A percentile compares a stretch with the other conserved stretches of the same genome.
phyloP scores from a whole-genome alignment of 2,329 filamentous ascomycete species.

The Lachnellula willkommii region DNA sequence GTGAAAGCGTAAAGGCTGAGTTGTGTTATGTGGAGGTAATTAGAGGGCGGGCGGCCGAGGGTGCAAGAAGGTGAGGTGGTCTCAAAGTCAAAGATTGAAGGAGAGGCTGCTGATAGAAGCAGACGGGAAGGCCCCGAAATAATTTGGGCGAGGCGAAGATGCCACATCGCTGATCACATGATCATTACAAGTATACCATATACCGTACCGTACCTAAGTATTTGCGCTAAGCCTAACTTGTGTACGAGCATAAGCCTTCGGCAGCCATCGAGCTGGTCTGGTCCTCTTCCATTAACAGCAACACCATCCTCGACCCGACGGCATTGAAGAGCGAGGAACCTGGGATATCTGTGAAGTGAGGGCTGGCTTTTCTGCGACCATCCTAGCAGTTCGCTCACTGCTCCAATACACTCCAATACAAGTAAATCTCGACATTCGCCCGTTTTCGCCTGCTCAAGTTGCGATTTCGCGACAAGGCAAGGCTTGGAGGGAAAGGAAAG shows the following conservation, averaged over 20 bases:
- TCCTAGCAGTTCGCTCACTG: not conserved
- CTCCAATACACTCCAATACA: not conserved
- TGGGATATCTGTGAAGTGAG: not conserved
- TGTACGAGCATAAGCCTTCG: not conserved
- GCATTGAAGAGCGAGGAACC: not conserved
- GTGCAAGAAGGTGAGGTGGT: not conserved
- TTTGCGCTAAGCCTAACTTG: no score
- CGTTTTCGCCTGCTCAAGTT: not conserved
- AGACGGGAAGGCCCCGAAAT: not conserved
- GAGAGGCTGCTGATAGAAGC: not conserved
- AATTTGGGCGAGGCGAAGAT: not conserved
- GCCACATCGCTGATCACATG: not conserved
- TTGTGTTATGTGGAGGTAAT: not conserved
- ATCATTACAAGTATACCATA: no score
- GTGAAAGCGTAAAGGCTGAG: not conserved
- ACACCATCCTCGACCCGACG: not conserved
- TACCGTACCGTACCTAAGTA: no score
- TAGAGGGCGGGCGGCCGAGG: not conserved
- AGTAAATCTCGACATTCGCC: not conserved
- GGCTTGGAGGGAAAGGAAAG: not conserved
- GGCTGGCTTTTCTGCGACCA: not conserved
- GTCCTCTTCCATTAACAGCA: not conserved
- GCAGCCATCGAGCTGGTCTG: not conserved
- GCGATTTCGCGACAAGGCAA: constrained; percentile 3
- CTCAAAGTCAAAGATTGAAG: not conserved